These are phyloP conservation scores for Rhynchospora pubera DNA, from an alignment of 176 grass and related monocot genomes.

Conservation along the genomic window DNA sequence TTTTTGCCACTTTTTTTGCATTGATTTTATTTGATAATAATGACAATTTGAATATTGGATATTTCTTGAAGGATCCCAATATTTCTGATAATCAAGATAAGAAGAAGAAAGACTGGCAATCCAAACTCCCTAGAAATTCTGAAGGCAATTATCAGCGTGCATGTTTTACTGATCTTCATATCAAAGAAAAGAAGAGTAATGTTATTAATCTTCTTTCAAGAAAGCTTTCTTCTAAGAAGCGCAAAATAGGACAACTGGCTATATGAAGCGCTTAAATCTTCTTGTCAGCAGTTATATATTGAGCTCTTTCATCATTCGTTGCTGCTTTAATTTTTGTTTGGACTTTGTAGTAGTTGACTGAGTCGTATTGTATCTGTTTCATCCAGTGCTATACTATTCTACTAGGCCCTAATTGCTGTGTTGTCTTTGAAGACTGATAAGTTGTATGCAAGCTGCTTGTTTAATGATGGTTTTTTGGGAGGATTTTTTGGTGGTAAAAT, in stretches of 20 bases:
- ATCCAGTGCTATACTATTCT: too few relatives aligned
- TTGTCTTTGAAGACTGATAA: too few relatives aligned
- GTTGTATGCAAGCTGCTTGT: too few relatives aligned
- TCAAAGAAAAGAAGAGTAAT: neutral
- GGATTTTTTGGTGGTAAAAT: too few relatives aligned
- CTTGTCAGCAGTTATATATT: too few relatives aligned
- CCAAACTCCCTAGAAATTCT: neutral
- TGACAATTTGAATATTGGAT: neutral
- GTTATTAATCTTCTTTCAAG: neutral
- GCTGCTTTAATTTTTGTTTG: too few relatives aligned
- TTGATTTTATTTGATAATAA: neutral
- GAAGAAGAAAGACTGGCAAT: neutral
- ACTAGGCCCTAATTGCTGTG: too few relatives aligned
- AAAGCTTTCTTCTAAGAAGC: neutral
- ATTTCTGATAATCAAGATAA: neutral
- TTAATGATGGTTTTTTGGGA: too few relatives aligned
- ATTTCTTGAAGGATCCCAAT: neutral
- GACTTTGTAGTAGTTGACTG: too few relatives aligned
- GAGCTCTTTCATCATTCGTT: too few relatives aligned
- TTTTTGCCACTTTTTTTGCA: neutral
- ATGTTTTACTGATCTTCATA: neutral
- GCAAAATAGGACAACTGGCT: neutral
- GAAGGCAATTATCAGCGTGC: neutral
- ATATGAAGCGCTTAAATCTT: too few relatives aligned
- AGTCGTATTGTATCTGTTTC: too few relatives aligned